These are phyloP conservation scores for Aspergillus transmontanensis DNA, from an alignment of 2,329 filamentous ascomycete genomes.

Conservation along the genomic window DNA sequence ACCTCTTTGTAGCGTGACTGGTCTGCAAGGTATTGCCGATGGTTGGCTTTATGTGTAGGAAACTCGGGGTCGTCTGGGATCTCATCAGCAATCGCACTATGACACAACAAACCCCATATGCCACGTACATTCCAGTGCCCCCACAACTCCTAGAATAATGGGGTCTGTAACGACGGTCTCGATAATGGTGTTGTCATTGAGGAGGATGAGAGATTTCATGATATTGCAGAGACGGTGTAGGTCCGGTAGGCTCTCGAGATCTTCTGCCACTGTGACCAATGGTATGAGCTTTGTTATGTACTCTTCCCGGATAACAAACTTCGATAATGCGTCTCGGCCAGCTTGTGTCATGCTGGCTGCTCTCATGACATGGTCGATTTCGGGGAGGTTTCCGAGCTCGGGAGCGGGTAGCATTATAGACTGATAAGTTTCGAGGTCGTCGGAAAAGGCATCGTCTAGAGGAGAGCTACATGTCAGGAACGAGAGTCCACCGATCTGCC, in stretches of 20 bases:
- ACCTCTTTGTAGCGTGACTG: slow-evolving; percentile 94
- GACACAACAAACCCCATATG: background rate
- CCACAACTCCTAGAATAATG: slow-evolving; percentile 87
- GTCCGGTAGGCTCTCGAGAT: slow-evolving; percentile 82
- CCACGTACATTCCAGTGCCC: slow-evolving; percentile 78
- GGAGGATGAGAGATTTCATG: slow-evolving; percentile 91
- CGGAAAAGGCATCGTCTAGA: slow-evolving; percentile 81
- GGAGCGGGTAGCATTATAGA: slow-evolving; percentile 75
- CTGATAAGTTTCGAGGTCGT: slow-evolving; percentile 77
- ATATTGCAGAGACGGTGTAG: slow-evolving; percentile 94
- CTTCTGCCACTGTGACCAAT: slow-evolving; percentile 84
- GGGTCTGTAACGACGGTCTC: slow-evolving; percentile 91
- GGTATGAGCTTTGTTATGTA: slow-evolving; percentile 87
- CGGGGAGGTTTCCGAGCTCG: slow-evolving; percentile 77
- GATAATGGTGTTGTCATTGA: slow-evolving; percentile 94
- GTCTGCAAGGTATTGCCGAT: slow-evolving; percentile 87
- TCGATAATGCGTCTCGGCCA: slow-evolving; percentile 83
- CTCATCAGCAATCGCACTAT: slow-evolving; percentile 31
- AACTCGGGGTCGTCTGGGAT: slow-evolving; percentile 85
- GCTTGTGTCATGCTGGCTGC: slow-evolving; percentile 71
- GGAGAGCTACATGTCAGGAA: slow-evolving; percentile 7
- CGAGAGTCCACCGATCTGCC: background rate
- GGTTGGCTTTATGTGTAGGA: slow-evolving; percentile 94
- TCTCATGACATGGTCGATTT: slow-evolving; percentile 84
- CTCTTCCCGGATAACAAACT: slow-evolving; percentile 80